phyloP scores from a whole-genome alignment of 371 early-diverging fungal species.

The Rhizopus sp. region DNA sequence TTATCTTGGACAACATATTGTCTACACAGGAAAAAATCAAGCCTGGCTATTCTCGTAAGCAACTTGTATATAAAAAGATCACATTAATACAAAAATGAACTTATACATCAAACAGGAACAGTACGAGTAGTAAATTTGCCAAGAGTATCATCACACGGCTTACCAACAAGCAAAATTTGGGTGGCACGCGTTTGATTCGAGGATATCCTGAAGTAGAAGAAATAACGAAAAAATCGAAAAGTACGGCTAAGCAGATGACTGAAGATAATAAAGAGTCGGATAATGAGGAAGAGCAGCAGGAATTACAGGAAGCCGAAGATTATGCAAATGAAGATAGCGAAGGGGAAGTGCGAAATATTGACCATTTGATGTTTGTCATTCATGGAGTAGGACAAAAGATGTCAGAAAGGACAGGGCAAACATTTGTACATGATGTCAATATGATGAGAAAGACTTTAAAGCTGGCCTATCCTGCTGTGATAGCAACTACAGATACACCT shows the following conservation, averaged over 20 bases:
- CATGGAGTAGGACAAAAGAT: slow-evolving; percentile 85
- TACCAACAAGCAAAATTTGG: slow-evolving; percentile 63
- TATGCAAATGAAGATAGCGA: slow-evolving; percentile 54
- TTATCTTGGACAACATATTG: slow-evolving; percentile 74
- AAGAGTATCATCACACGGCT: slow-evolving; percentile 71
- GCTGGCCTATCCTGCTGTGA: slow-evolving; percentile 39
- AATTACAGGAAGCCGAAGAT: slow-evolving; percentile 47
- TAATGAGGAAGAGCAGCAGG: slow-evolving; percentile 36
- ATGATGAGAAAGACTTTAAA: slow-evolving; percentile 70
- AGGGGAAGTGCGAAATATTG: slow-evolving; percentile 65
- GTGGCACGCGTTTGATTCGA: slow-evolving; percentile 72
- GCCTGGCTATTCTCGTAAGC: slow-evolving; percentile 73
- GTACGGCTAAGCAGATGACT: slow-evolving; percentile 21
- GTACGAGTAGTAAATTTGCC: slow-evolving; percentile 64
- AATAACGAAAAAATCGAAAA: slow-evolving; percentile 19
- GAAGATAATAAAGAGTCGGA: slow-evolving; percentile 29
- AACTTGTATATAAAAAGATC: background rate
- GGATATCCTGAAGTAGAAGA: slow-evolving; percentile 76
- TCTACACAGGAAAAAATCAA: slow-evolving; percentile 60
- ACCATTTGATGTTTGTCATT: slow-evolving; percentile 79
- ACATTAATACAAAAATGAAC: background rate
- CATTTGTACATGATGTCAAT: slow-evolving; percentile 78
- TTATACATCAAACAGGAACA: slow-evolving; percentile 28
- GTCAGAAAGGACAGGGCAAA: slow-evolving; percentile 69
- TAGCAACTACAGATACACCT: slow-evolving; percentile 26